phyloP scores from a whole-genome alignment of 768 basidiomycete genomes.

The Lyophyllum semitale region DNA sequence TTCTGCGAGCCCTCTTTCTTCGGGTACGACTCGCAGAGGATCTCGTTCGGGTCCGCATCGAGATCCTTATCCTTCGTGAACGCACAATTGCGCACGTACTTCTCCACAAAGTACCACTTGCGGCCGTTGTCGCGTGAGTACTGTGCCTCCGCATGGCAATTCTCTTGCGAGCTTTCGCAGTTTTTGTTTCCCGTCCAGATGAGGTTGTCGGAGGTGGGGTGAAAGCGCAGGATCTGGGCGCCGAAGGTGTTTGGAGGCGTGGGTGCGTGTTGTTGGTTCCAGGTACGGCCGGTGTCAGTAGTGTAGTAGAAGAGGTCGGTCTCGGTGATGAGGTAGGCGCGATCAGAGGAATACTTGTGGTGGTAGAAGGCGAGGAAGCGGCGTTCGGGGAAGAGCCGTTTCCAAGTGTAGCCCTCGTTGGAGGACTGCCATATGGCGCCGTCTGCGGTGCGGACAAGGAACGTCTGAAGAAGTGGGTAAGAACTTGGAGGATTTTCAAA shows the following conservation, averaged over 20 bases:
- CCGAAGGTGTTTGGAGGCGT: constrained; percentile 79
- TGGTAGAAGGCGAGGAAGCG: constrained; percentile 85
- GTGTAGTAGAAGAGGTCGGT: constrained; percentile 70
- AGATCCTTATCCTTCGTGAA: constrained; percentile 87
- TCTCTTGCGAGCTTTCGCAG: constrained; percentile 47
- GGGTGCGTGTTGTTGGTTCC: constrained; percentile 63
- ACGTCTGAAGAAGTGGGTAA: constrained; percentile 50
- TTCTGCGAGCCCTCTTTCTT: constrained; percentile 82
- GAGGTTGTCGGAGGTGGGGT: constrained; percentile 79
- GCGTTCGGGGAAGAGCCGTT: constrained; percentile 56
- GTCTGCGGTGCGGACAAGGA: constrained; percentile 81
- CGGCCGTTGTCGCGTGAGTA: constrained; percentile 81
- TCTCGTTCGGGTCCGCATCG: constrained; percentile 81
- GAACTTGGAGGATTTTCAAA: neutral
- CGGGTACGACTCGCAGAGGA: constrained; percentile 87
- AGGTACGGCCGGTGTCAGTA: constrained; percentile 75
- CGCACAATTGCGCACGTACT: constrained; percentile 87
- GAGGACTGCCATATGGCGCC: constrained; percentile 88
- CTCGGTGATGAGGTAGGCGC: constrained; percentile 89
- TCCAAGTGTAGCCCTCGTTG: constrained; percentile 95
- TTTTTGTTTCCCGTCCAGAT: constrained; percentile 86
- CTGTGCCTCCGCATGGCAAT: constrained; percentile 75
- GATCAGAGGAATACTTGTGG: constrained; percentile 75
- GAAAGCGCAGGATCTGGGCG: constrained; percentile 81
- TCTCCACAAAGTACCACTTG: constrained; percentile 74